Percentiles rank a stretch among this genome's conserved stretches.
These are phyloP conservation scores for Solanum rostratum DNA, from an alignment of 257 asterid genomes.

Conservation along the genomic window DNA sequence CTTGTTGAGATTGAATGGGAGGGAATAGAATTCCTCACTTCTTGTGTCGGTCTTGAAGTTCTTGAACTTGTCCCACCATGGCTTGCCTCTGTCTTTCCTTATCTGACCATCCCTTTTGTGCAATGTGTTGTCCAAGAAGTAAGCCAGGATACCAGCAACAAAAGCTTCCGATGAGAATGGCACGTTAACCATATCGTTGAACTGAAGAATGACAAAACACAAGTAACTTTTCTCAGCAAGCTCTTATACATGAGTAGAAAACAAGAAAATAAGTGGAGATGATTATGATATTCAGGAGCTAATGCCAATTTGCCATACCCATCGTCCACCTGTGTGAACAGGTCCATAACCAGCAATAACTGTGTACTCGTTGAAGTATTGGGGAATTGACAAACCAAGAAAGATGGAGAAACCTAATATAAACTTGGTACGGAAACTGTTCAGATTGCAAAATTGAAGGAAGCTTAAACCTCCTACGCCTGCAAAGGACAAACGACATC, in stretches of 20 bases:
- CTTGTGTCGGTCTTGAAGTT: constrained; percentile 61
- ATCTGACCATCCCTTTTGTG: constrained; percentile 49
- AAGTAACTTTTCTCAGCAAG: background rate
- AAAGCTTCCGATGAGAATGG: constrained; percentile 89
- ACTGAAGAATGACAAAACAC: constrained; percentile 27
- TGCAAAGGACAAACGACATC: background rate
- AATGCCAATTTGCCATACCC: constrained; percentile 42
- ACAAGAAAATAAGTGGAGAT: background rate
- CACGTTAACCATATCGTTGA: constrained; percentile 70
- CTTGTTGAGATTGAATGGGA: constrained; percentile 85
- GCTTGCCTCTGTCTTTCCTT: constrained; percentile 88
- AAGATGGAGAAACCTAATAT: constrained; percentile 76
- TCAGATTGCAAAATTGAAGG: constrained; percentile 93
- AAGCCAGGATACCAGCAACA: constrained; percentile 77
- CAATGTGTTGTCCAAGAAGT: constrained; percentile 77
- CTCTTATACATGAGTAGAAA: background rate
- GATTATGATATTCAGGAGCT: background rate
- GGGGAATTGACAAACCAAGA: constrained; percentile 82
- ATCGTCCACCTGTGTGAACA: constrained; percentile 67
- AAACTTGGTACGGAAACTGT: constrained; percentile 78
- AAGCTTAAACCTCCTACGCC: constrained; percentile 68
- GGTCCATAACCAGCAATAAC: constrained; percentile 73
- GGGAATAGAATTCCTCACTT: constrained; percentile 89
- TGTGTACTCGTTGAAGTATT: constrained; percentile 83
- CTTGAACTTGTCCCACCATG: constrained; percentile 94